Base-by-base conservation (phyloP, 202 grass and related monocot species). In the Bolboschoenoplectus hybrid region DNA sequence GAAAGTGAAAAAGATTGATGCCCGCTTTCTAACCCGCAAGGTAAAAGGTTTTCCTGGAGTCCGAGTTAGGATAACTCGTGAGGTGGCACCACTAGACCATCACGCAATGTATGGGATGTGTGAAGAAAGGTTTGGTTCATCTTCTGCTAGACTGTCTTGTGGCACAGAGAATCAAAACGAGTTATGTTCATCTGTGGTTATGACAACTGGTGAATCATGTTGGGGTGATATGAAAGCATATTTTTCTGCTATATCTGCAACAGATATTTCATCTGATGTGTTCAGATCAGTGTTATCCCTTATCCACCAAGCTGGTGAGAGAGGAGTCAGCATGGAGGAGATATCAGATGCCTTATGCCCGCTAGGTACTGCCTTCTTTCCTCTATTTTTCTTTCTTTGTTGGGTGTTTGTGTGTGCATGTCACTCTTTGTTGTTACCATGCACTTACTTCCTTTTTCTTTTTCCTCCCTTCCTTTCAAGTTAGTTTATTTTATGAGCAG, bases 1-100 rank as follows among this genome's bases (percentile, higher is more conserved):
- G 89, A 95, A 95, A 84, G 86, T 88, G 26, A 98, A 91, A 69
- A 90, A 87, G 85, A 84, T 89, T 82, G 94, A 94, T 80, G 89
- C 84, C 46, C 80, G 85, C 69, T 93, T 88, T 86, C 86, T 85
- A 80, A 91, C 89, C 63, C 93, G 96, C 62, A 89, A 92, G 39
- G 93, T 89, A 86, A 98, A 98, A 92, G 96, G 96, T 7, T 98
- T 98, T 66, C 96, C 96, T 82, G 93, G 91, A 85, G 89, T 98
- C 67, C 86, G 72, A 86, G 87, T 98, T 62, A 78, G 85, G 88
- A 56, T 95, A 65, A 89, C 88, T 77, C 89, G 87, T 75, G 72
- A 94, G 66, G 90, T 53, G 85, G 88, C 87, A 81, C 65, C 91
- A 34, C 74, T 74, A 89, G 32, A 83, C 26, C 41, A 65, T 50